Evolutionary conservation across 352 stramenopile species (phyloP).

Genomic region (Globisporangium cederbergense): DNA sequence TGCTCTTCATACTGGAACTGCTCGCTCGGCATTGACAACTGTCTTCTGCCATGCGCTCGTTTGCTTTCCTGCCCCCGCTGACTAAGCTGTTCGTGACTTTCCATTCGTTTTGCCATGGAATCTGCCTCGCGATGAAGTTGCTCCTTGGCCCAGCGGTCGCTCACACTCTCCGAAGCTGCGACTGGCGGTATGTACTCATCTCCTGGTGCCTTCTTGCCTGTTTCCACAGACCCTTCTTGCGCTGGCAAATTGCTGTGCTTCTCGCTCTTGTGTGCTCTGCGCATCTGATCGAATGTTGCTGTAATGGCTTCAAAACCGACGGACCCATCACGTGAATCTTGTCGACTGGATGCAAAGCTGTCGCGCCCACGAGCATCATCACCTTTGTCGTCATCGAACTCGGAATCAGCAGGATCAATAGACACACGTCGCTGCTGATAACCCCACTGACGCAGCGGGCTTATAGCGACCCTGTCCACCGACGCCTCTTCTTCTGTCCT

Average conservation of each 20-base stretch:
- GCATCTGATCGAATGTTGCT: background rate
- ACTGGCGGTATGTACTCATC: background rate
- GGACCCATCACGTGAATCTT: background rate
- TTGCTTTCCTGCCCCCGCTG: background rate
- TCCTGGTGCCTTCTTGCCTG: background rate
- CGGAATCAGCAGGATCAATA: constrained; percentile 15
- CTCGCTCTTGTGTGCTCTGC: background rate
- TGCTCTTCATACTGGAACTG: background rate
- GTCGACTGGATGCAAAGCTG: background rate
- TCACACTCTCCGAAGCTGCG: background rate
- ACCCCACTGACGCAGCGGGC: constrained; percentile 1
- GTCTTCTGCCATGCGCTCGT: background rate
- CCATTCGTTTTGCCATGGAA: too few species aligned
- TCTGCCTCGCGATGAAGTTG: background rate
- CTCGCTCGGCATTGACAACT: background rate
- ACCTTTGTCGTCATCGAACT: constrained; percentile 2
- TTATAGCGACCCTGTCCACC: constrained; percentile 8
- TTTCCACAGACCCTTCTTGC: background rate
- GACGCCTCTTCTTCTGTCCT: constrained; percentile 25
- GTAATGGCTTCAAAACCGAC: background rate
- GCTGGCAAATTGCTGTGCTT: background rate
- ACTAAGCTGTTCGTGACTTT: too few species aligned
- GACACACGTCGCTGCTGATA: constrained; percentile 10
- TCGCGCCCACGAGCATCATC: background rate
- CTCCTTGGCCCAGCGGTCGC: background rate